These are phyloP conservation scores for Viola odorata DNA, from an alignment of 345 rosid genomes.

Conservation along the genomic window DNA sequence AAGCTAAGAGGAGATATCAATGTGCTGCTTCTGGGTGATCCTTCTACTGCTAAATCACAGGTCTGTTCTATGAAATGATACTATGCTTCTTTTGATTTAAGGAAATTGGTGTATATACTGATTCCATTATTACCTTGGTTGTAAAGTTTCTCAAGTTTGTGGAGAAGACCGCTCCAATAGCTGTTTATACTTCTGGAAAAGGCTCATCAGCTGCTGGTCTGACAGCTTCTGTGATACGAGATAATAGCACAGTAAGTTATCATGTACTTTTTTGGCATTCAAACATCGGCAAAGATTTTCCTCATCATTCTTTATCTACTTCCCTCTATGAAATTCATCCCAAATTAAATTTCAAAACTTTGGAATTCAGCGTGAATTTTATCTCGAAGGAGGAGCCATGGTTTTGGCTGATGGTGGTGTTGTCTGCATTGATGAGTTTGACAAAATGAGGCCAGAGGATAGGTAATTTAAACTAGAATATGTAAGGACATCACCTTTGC, in stretches of 20 bases:
- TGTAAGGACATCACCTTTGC: background rate
- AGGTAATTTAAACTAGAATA: conserved; percentile 39
- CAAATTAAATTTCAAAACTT: conserved; percentile 13
- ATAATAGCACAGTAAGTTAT: conserved; percentile 69
- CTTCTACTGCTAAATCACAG: conserved; percentile 98
- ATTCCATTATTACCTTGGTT: conserved; percentile 16
- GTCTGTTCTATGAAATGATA: conserved; percentile 33
- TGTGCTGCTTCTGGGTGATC: conserved; percentile 90
- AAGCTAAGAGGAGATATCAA: conserved; percentile 93
- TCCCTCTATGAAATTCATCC: conserved; percentile 4
- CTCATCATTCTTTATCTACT: background rate
- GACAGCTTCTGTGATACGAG: conserved; percentile 91
- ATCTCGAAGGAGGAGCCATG: conserved; percentile 99
- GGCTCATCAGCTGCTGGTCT: conserved; percentile 99
- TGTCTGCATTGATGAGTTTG: conserved; percentile 94
- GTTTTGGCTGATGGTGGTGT: conserved; percentile 99
- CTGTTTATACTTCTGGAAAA: conserved; percentile 95
- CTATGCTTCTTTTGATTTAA: conserved; percentile 7
- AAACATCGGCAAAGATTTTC: background rate
- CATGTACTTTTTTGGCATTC: conserved; percentile 5
- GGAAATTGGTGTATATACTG: conserved; percentile 9
- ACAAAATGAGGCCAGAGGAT: conserved; percentile 99
- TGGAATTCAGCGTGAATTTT: conserved; percentile 78
- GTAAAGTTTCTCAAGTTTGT: conserved; percentile 89
- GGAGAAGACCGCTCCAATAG: conserved; percentile 94